These are phyloP conservation scores for Backusella westeae DNA, from an alignment of 192 early-diverging fungal species.

Conservation along the genomic window DNA sequence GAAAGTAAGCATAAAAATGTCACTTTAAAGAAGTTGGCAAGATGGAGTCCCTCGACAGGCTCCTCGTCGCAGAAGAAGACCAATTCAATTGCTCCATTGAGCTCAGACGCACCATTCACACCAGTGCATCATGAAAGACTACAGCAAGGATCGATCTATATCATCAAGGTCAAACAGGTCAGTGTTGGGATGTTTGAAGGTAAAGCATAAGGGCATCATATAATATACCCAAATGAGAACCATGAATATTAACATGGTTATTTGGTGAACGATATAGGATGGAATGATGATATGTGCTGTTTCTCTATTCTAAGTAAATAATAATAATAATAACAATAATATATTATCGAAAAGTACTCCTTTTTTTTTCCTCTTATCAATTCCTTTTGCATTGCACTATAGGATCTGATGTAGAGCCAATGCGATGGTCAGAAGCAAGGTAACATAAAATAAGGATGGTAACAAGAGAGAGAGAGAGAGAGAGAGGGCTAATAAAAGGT, in stretches of 20 bases:
- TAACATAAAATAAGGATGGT: neutral
- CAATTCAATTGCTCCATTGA: neutral
- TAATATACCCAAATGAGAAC: neutral
- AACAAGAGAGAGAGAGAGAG: slow-evolving; percentile 6
- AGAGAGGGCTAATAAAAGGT: neutral
- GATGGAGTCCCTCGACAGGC: slow-evolving; percentile 1
- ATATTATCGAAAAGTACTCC: neutral
- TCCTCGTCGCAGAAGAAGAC: neutral
- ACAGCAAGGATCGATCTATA: slow-evolving; percentile 29
- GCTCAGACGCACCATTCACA: slow-evolving; percentile 16
- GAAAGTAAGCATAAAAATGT: slow-evolving; percentile 1
- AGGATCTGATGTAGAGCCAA: slow-evolving; percentile 30
- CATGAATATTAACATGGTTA: neutral
- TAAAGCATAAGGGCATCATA: neutral
- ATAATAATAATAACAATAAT: neutral
- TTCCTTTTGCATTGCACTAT: neutral
- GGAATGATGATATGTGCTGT: slow-evolving; percentile 44
- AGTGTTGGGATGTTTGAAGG: slow-evolving; percentile 33
- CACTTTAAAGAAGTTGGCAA: slow-evolving; percentile 14
- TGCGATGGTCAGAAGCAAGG: slow-evolving; percentile 42
- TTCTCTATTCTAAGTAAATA: slow-evolving; percentile 36
- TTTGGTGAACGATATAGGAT: slow-evolving; percentile 19
- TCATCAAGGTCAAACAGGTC: slow-evolving; percentile 30
- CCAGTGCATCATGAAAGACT: slow-evolving; percentile 27
- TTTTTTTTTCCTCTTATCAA: neutral